Conservation (phyloP, 805 yeast species). For the Candida palmyrensis region DNA sequence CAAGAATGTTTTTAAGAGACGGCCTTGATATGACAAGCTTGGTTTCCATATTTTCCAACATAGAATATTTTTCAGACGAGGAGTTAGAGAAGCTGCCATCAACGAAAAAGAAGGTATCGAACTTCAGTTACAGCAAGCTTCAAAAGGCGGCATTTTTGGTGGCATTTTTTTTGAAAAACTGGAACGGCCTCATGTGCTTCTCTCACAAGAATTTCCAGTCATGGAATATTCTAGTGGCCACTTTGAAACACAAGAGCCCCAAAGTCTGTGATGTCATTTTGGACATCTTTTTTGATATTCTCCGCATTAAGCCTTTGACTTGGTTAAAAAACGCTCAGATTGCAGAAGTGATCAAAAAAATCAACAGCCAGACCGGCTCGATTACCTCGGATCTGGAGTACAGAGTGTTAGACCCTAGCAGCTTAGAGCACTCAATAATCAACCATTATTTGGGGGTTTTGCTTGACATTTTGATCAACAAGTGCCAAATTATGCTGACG, state of each 20-base stretch:
- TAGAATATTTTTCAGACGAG: neutral
- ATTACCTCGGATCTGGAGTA: constrained; percentile 9
- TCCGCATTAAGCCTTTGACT: constrained; percentile 55
- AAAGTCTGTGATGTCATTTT: constrained; percentile 56
- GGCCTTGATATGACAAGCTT: constrained; percentile 61
- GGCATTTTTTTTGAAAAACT: constrained; percentile 56
- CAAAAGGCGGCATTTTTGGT: constrained; percentile 59
- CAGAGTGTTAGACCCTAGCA: constrained; percentile 5
- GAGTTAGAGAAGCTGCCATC: neutral
- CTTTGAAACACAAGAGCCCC: constrained; percentile 56
- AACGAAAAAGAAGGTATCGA: constrained; percentile 2
- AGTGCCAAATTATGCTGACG: constrained; percentile 47
- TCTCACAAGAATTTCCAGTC: constrained; percentile 52
- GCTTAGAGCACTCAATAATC: constrained; percentile 21
- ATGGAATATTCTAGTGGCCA: constrained; percentile 52
- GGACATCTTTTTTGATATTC: constrained; percentile 65
- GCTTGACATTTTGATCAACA: constrained; percentile 45
- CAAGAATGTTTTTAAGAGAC: constrained; percentile 49
- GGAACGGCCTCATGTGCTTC: constrained; percentile 72
- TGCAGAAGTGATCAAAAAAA: constrained; percentile 14
- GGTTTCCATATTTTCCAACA: constrained; percentile 66
- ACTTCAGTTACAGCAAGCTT: constrained; percentile 31
- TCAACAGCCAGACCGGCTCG: constrained; percentile 2
- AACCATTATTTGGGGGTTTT: constrained; percentile 68
- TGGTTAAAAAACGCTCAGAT: constrained; percentile 33